Percentiles rank a stretch among this genome's conserved stretches.
These are phyloP conservation scores for Talaromyces islandicus DNA, from an alignment of 2,329 filamentous ascomycete species.

Conservation along the genomic window DNA sequence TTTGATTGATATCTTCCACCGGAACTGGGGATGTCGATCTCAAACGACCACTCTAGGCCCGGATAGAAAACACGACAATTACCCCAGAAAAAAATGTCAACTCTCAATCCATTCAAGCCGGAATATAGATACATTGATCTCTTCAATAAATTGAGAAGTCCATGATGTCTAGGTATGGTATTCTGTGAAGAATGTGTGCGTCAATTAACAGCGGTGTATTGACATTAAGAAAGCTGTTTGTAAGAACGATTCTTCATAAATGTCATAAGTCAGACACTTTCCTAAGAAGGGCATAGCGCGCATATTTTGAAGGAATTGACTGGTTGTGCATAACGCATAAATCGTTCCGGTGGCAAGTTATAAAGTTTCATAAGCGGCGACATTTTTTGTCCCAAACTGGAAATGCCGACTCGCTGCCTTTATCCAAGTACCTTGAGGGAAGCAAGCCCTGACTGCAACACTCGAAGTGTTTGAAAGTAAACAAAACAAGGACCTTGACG, in stretches of 20 bases:
- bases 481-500: conserved; percentile 1
- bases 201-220: neutral
- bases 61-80: neutral
- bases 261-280: neutral
- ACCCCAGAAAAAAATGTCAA: neutral
- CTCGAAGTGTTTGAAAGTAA: neutral
- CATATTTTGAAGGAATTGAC: neutral
- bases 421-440: neutral
- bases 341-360: neutral
- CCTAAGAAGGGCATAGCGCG: neutral
- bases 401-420: neutral
- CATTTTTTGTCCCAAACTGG: neutral
- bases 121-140: neutral
- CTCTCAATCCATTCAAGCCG: neutral
- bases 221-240: neutral
- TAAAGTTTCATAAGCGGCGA: neutral
- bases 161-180: neutral
- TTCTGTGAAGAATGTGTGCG: neutral
- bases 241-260: neutral
- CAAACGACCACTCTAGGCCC: neutral
- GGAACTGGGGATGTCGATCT: neutral
- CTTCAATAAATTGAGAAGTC: neutral
- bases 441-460: neutral
- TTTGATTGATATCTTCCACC: neutral
- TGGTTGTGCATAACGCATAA: neutral